A percentile compares a stretch with the other conserved stretches of the same genome.
Evolutionary conservation across 257 asterid genomes (phyloP).

Genomic region (Paulownia fortunei): DNA sequence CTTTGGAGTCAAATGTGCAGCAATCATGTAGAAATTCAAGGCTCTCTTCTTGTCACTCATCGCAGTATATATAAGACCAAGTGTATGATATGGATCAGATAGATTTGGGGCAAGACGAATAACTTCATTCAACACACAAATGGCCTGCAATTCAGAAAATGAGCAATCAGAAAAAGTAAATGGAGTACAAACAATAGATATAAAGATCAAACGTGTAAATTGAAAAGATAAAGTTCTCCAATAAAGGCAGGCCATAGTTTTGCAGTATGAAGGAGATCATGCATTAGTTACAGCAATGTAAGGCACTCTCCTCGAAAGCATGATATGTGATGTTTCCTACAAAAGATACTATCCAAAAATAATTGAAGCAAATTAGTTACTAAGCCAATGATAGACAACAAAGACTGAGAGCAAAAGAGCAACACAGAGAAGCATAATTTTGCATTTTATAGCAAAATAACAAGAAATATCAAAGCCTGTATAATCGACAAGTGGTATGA

Average conservation of each 20-base stretch:
- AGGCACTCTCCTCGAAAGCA: not conserved
- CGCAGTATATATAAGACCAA: conserved; percentile 68
- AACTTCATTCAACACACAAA: conserved; percentile 61
- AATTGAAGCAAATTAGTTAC: conserved; percentile 5
- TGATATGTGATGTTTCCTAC: not conserved
- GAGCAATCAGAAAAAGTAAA: conserved; percentile 21
- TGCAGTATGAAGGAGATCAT: conserved; percentile 4
- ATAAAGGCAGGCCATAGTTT: conserved; percentile 7
- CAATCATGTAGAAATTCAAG: conserved; percentile 75
- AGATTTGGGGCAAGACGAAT: conserved; percentile 82
- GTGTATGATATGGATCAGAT: conserved; percentile 78
- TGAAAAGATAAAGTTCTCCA: conserved; percentile 16
- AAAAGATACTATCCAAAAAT: not conserved
- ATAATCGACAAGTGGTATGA: conserved; percentile 4
- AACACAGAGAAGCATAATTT: not conserved
- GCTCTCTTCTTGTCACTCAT: conserved; percentile 69
- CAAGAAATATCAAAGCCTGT: not conserved
- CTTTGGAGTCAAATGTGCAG: conserved; percentile 83
- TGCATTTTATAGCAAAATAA: conserved; percentile 16
- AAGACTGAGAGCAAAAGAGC: not conserved
- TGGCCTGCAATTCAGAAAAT: conserved; percentile 63
- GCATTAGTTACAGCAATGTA: not conserved
- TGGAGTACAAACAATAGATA: conserved; percentile 26
- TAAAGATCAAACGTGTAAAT: conserved; percentile 19
- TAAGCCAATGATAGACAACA: not conserved